Evolutionary conservation across 1,284 basidiomycete species (phyloP).

Genomic region (Apiotrichum laibachii): DNA sequence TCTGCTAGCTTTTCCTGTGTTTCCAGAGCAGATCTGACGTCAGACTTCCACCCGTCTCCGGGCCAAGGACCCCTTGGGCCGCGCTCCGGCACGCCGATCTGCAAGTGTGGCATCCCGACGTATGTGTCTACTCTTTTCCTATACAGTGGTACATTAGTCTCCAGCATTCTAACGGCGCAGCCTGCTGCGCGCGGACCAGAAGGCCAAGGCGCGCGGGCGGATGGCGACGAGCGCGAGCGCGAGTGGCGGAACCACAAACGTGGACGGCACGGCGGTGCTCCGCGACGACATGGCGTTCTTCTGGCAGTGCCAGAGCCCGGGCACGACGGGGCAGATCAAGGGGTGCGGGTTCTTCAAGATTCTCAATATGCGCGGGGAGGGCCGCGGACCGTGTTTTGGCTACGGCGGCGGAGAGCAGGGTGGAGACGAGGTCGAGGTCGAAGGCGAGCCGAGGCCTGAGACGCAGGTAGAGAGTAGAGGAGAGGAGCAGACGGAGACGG

Average conservation of each 20-base stretch:
- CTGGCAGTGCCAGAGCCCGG: constrained; percentile 81
- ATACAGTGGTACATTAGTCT: neutral
- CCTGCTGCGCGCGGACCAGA: constrained; percentile 52
- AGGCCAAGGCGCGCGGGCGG: constrained; percentile 42
- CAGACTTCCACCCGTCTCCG: constrained; percentile 69
- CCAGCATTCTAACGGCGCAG: constrained; percentile 21
- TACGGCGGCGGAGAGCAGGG: constrained; percentile 13
- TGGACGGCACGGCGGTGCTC: constrained; percentile 16
- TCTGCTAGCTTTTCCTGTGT: no score
- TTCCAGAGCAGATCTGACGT: no score
- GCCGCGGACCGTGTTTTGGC: constrained; percentile 54
- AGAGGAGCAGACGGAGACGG: no score
- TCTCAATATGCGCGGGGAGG: constrained; percentile 72
- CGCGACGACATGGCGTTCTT: constrained; percentile 62
- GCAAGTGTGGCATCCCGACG: constrained; percentile 75
- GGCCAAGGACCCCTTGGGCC: constrained; percentile 20
- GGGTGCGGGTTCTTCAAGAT: constrained; percentile 77
- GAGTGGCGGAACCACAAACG: neutral
- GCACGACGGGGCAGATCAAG: constrained; percentile 72
- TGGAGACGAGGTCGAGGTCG: neutral
- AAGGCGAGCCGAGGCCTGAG: no score
- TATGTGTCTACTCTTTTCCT: constrained; percentile 22
- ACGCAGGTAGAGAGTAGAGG: no score
- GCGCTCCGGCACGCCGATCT: constrained; percentile 55
- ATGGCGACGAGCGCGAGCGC: constrained; percentile 2